Percentiles rank a stretch among this genome's conserved stretches.
Evolutionary conservation across 441 rosid species (phyloP).

Genomic region (Corymbia citriodora): DNA sequence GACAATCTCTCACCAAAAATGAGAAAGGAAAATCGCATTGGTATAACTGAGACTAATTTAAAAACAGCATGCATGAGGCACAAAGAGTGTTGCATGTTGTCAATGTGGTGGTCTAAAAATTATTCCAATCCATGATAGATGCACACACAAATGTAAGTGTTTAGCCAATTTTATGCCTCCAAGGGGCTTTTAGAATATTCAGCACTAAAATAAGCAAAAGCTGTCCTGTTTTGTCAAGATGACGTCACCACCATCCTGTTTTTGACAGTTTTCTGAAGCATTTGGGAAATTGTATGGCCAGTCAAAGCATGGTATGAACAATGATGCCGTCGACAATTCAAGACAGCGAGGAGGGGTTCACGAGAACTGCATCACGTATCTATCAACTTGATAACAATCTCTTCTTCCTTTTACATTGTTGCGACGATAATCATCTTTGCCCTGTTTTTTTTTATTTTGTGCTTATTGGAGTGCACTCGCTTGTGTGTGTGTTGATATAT

Average conservation of each 20-base stretch:
- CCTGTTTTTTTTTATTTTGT: too few relatives aligned
- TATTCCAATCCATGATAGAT: neutral
- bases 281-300: slow-evolving; percentile 92
- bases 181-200: neutral
- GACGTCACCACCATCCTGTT: neutral
- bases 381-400: neutral
- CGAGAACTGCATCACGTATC: slow-evolving; percentile 85
- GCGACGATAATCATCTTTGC: neutral
- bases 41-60: neutral
- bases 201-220: neutral
- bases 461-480: neutral
- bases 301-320: slow-evolving; percentile 58
- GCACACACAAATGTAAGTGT: neutral
- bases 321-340: slow-evolving; percentile 51
- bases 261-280: slow-evolving; percentile 79
- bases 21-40: neutral
- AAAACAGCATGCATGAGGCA: neutral
- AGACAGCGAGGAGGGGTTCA: slow-evolving; percentile 64
- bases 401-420: neutral
- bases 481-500: rapidly evolving
- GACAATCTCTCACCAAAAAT: neutral
- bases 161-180: neutral
- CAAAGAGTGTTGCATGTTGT: neutral
- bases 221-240: neutral
- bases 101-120: neutral